Evolutionary conservation across 345 rosid genomes (phyloP).

Genomic region (Carallia brachiata): DNA sequence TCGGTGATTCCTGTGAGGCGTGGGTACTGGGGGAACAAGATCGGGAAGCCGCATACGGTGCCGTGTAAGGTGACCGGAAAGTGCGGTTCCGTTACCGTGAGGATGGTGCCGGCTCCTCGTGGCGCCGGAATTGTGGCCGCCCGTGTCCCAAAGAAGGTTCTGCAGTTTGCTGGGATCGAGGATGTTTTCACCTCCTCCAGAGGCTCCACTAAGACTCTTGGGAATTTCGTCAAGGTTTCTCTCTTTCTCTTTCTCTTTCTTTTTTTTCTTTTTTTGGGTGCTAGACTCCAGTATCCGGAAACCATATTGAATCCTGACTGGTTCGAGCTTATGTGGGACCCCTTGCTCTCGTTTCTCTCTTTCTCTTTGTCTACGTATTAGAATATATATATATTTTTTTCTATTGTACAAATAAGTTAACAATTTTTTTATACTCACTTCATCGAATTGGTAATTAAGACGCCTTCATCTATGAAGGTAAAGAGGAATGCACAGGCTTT

Average conservation of each 20-base stretch:
- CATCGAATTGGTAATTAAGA: too few relatives aligned
- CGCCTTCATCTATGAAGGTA: too few relatives aligned
- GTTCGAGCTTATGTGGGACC: too few relatives aligned
- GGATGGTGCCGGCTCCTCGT: conserved; percentile 84
- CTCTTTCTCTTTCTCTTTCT: neutral
- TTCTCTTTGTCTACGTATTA: neutral
- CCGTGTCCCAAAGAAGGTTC: conserved; percentile 82
- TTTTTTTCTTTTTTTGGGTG: neutral
- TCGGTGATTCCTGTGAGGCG: conserved; percentile 71
- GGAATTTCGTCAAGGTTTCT: conserved; percentile 76
- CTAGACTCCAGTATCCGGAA: too few relatives aligned
- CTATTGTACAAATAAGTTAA: neutral
- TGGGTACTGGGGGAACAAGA: conserved; percentile 83
- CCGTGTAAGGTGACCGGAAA: conserved; percentile 76
- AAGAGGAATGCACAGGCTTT: too few relatives aligned
- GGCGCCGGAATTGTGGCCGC: conserved; percentile 88
- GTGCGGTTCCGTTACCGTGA: conserved; percentile 65
- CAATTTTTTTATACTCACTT: neutral
- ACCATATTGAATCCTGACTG: too few relatives aligned
- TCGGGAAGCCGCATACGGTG: conserved; percentile 66
- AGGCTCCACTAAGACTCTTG: conserved; percentile 77
- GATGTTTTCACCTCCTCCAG: conserved; percentile 87
- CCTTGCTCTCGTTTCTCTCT: conserved; percentile 21
- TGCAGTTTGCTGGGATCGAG: conserved; percentile 78
- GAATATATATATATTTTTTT: neutral